Evolutionary conservation across 129 eudicot genomes (phyloP).

Genomic region (Escallonia rubra): DNA sequence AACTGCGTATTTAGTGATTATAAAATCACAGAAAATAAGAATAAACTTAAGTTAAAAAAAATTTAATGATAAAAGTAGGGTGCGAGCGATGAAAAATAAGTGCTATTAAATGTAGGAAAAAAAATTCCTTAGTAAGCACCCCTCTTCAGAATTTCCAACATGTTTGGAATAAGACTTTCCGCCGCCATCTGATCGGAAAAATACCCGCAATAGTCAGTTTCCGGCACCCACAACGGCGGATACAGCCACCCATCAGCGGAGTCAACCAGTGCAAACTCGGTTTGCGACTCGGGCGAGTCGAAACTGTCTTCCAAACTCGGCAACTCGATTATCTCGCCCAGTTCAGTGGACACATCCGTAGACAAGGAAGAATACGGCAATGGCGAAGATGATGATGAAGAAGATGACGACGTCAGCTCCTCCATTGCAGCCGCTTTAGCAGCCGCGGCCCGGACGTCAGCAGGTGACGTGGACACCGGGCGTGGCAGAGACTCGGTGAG

Average conservation of each 20-base stretch:
- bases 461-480: not conserved
- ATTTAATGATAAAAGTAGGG: too few relatives aligned
- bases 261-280: conserved; percentile 52
- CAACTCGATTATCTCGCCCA: conserved; percentile 64
- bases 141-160: not conserved
- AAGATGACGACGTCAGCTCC: conserved; percentile 3
- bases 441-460: conserved; percentile 74
- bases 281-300: conserved; percentile 33
- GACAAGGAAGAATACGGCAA: not conserved
- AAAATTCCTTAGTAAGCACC: too few relatives aligned
- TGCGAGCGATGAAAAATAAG: too few relatives aligned
- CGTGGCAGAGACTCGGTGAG: conserved; percentile 54
- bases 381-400: conserved; percentile 7
- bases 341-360: conserved; percentile 30
- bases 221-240: conserved; percentile 20
- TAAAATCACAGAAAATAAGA: too few relatives aligned
- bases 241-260: conserved; percentile 50
- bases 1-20: too few relatives aligned
- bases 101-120: too few relatives aligned
- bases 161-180: conserved; percentile 5
- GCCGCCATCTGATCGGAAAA: conserved; percentile 16
- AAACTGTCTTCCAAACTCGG: conserved; percentile 56
- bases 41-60: too few relatives aligned
- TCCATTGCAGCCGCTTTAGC: conserved; percentile 83
- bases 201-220: conserved; percentile 30